Percentiles rank a stretch among this genome's conserved stretches.
phyloP scores from a whole-genome alignment of 352 stramenopile species.

The Elongisporangium prolatum region DNA sequence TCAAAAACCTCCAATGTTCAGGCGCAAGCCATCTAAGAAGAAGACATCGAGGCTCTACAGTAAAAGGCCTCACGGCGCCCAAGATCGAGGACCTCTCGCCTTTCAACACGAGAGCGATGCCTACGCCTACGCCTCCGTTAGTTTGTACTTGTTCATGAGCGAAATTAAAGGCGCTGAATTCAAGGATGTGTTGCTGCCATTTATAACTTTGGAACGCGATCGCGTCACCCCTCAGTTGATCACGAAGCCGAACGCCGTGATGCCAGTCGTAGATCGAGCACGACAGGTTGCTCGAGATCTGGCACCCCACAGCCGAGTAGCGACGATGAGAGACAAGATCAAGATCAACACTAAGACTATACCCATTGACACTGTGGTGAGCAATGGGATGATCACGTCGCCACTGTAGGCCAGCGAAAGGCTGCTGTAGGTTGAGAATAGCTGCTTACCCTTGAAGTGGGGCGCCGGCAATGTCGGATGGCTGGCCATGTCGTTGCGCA shows the following conservation, averaged over 20 bases:
- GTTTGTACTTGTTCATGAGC: constrained; percentile 11
- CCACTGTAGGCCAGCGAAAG: constrained; percentile 43
- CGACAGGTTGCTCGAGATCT: constrained; percentile 64
- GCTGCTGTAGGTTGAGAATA: constrained; percentile 45
- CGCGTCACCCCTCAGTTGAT: constrained; percentile 8
- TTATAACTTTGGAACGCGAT: constrained; percentile 16
- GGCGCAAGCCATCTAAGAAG: neutral
- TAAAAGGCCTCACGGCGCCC: constrained; percentile 9
- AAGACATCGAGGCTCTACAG: neutral
- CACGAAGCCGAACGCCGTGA: constrained; percentile 27
- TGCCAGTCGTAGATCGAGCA: constrained; percentile 48
- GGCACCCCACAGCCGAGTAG: constrained; percentile 55
- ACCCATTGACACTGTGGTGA: constrained; percentile 37
- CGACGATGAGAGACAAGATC: constrained; percentile 38
- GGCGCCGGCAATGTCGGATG: constrained; percentile 30
- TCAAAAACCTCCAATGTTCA: constrained; percentile 24
- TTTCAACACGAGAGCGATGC: neutral
- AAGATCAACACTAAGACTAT: constrained; percentile 58
- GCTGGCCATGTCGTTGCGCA: constrained; percentile 41
- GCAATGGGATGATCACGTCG: constrained; percentile 41
- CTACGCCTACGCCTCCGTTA: constrained; percentile 1
- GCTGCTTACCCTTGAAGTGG: constrained; percentile 32
- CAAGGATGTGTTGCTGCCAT: no score
- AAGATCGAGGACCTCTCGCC: neutral
- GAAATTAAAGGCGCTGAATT: constrained; percentile 14